Conservation (phyloP, 257 asterid genomes). For the Datura wrightii region DNA sequence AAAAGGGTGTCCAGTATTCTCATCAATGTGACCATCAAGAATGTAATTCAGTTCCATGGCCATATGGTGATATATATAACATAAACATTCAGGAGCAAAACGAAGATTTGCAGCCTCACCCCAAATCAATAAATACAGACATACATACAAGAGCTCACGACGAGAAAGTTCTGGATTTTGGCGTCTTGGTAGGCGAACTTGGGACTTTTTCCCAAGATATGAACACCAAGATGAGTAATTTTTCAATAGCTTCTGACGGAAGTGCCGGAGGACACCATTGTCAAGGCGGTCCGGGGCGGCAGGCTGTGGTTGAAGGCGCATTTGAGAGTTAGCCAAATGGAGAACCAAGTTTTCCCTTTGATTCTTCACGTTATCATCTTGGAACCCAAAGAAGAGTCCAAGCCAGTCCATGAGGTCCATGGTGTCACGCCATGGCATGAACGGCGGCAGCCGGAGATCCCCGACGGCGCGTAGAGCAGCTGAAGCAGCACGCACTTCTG, state of each 20-base stretch:
- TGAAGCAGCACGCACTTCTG: conserved; percentile 86
- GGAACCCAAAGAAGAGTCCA: conserved; percentile 97
- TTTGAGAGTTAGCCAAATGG: conserved; percentile 84
- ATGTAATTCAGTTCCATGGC: conserved; percentile 82
- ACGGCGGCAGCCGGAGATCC: conserved; percentile 80
- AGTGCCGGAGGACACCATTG: conserved; percentile 66
- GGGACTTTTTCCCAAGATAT: conserved; percentile 68
- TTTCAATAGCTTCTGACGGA: conserved; percentile 70
- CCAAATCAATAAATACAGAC: conserved; percentile 78
- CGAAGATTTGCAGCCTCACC: conserved; percentile 92
- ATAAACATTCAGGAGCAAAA: conserved; percentile 83
- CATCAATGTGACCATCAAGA: conserved; percentile 76
- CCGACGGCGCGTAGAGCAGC: conserved; percentile 70
- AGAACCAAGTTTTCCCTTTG: conserved; percentile 93
- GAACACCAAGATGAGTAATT: conserved; percentile 91
- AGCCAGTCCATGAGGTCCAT: conserved; percentile 92
- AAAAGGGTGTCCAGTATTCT: conserved; percentile 65
- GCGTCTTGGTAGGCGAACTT: conserved; percentile 74
- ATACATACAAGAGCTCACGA: conserved; percentile 84
- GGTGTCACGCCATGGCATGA: conserved; percentile 57
- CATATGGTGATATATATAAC: conserved; percentile 86
- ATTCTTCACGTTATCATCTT: conserved; percentile 78
- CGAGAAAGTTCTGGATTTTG: conserved; percentile 60
- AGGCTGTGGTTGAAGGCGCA: conserved; percentile 84
- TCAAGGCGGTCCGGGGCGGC: conserved; percentile 66